Evolutionary conservation across 345 rosid genomes (phyloP).

Genomic region (Eucalyptus pauciflora): DNA sequence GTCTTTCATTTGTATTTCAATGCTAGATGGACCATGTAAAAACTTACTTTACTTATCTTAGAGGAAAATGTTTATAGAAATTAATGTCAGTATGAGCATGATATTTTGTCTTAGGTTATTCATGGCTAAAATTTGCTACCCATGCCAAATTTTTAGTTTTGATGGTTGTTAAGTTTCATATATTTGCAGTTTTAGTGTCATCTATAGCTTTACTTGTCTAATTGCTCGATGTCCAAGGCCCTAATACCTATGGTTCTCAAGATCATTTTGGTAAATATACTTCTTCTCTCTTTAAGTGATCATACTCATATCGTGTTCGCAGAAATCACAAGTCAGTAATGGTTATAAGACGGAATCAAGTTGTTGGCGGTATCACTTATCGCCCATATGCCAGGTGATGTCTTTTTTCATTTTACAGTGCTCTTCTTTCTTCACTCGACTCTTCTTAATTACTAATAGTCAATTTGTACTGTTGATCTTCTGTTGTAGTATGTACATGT

Average conservation of each 20-base stretch:
- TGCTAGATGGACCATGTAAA: background rate
- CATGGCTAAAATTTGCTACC: background rate
- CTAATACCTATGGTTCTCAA: background rate
- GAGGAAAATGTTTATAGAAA: background rate
- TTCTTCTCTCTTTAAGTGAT: background rate
- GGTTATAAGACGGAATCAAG: slow-evolving; percentile 80
- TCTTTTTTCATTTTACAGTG: background rate
- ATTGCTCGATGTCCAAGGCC: background rate
- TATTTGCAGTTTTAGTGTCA: background rate
- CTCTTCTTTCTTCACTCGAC: background rate
- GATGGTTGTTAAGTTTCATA: background rate
- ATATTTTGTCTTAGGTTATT: background rate
- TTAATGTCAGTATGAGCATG: background rate
- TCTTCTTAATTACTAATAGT: background rate
- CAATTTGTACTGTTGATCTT: background rate
- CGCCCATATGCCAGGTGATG: slow-evolving; percentile 86
- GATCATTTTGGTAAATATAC: background rate
- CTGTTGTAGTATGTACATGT: background rate
- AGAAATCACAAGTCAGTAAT: slow-evolving; percentile 98
- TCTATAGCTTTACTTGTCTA: background rate
- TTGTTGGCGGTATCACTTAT: slow-evolving; percentile 98
- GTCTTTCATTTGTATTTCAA: background rate
- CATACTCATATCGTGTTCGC: background rate
- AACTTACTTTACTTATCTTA: background rate
- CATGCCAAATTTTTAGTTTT: background rate